These are phyloP conservation scores for Effrenium voratum DNA, from an alignment of 73 alveolate species.

Conservation along the genomic window DNA sequence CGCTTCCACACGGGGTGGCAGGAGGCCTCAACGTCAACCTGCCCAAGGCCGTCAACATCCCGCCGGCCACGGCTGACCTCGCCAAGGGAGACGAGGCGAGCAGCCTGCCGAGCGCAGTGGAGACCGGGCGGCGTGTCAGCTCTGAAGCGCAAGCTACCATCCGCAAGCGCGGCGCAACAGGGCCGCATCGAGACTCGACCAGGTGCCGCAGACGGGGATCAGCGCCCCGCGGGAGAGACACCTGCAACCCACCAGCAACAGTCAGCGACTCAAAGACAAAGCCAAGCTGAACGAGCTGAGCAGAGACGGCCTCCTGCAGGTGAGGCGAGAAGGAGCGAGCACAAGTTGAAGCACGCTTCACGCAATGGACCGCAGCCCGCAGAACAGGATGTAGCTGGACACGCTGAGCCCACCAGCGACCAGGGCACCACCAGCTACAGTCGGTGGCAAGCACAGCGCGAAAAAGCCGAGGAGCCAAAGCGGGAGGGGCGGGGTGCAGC, in stretches of 20 bases:
- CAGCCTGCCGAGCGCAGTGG: background rate
- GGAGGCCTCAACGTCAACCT: background rate
- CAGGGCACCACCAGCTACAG: background rate
- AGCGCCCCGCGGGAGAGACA: background rate
- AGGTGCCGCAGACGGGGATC: background rate
- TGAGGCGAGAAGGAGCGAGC: background rate
- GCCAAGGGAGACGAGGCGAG: background rate
- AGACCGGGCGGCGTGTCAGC: background rate
- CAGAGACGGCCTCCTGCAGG: background rate
- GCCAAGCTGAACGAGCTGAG: background rate
- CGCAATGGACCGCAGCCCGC: background rate
- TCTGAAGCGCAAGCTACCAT: too few relatives aligned
- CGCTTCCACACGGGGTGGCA: background rate
- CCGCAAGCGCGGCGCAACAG: too few relatives aligned
- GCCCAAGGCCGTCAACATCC: background rate
- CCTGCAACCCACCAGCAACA: background rate
- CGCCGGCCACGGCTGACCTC: background rate
- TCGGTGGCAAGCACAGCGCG: constrained; percentile 1
- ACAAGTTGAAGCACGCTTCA: background rate
- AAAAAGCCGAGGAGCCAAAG: background rate
- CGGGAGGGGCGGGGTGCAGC: background rate
- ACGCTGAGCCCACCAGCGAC: constrained; percentile 5
- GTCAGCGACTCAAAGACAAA: background rate
- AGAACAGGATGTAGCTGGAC: background rate
- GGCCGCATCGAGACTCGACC: background rate